Conservation (phyloP, 2,329 filamentous ascomycete species). For the Fusarium sp. region DNA sequence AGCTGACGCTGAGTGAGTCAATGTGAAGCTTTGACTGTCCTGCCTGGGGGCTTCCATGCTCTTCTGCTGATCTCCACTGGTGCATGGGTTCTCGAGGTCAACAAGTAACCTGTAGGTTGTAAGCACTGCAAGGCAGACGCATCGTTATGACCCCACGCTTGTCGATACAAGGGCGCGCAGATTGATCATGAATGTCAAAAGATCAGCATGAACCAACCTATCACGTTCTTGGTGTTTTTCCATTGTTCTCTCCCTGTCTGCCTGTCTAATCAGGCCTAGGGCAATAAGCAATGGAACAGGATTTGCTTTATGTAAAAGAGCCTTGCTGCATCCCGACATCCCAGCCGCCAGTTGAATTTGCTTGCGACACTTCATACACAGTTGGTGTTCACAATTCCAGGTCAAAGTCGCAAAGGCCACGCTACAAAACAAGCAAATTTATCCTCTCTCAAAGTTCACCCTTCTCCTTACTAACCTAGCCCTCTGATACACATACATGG, state of each 20-base stretch:
- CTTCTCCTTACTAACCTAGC: conserved; percentile 21
- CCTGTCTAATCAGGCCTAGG: too few relatives aligned
- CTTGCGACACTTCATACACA: too few relatives aligned
- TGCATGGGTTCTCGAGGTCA: too few relatives aligned
- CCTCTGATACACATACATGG: conserved; percentile 45
- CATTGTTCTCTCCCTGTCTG: too few relatives aligned
- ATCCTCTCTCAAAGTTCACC: conserved; percentile 24
- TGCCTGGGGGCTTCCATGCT: neutral
- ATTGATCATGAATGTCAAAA: conserved; percentile 8
- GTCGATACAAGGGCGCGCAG: conserved; percentile 38
- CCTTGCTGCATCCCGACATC: too few relatives aligned
- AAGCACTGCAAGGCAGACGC: conserved; percentile 3
- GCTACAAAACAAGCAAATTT: conserved; percentile 14
- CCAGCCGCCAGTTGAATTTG: too few relatives aligned
- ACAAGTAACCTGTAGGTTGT: neutral
- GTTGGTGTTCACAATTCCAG: too few relatives aligned
- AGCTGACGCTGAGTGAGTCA: conserved; percentile 19
- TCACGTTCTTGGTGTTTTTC: neutral
- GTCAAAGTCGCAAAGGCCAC: neutral
- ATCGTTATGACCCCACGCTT: conserved; percentile 15
- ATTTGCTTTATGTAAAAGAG: too few relatives aligned
- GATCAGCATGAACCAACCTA: neutral
- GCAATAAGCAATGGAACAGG: neutral
- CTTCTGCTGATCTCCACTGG: neutral
- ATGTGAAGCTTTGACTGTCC: neutral